Evolutionary conservation across 2,329 filamentous ascomycete species (phyloP), one percentile per base, ranked within the genome.

Genomic region (Apiospora pterosperma): DNA sequence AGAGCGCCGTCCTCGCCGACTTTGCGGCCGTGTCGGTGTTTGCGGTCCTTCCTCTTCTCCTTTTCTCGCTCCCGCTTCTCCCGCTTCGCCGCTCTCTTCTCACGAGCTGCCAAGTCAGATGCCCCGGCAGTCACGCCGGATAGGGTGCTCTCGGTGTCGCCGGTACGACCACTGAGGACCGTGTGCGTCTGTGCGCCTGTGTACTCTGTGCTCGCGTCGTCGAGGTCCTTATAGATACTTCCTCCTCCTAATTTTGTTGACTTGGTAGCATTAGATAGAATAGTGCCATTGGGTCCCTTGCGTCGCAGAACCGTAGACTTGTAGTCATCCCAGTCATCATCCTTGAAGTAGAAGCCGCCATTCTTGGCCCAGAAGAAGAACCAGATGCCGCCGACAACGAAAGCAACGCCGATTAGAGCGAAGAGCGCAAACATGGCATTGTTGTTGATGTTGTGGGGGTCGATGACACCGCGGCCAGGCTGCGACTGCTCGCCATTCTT

Each of bases 361-460:
- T 98, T 97, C 80, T 92, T 95, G 64, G 95, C 95, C 91, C 92
- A 96, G 85, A 97, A 97, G 85, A 99, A 98, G 85, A 99, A 97
- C 94, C 96, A 99, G 74, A 98, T 93, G 28, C 85, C 87, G 0
- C 83, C 86, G 4, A 92, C 65, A 28, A 96, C 91, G 74, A 98
- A 91, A 36, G 81, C 87, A 0, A 89, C 88, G 38, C 92, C 93
- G 62, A 98, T 88, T 21, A 97, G 77, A 12, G 92, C 95, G 75
- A 98, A 97, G 1, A 98, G 82, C 0, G 90, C 90, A 74, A 98
- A 92, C 71, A 97, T 88, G 65, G 88, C 92, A 23, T 84, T 85
- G 73, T 90, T 90, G 78, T 85, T 88, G 77, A 89, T 87, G 64
- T 84, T 71, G 42, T 82, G 76, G 1, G 86, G 85, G 65, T 81